A percentile compares a stretch with the other conserved stretches of the same genome.
Conservation (phyloP, 2,329 filamentous ascomycete genomes). For the Sordariomycetes sp. region DNA sequence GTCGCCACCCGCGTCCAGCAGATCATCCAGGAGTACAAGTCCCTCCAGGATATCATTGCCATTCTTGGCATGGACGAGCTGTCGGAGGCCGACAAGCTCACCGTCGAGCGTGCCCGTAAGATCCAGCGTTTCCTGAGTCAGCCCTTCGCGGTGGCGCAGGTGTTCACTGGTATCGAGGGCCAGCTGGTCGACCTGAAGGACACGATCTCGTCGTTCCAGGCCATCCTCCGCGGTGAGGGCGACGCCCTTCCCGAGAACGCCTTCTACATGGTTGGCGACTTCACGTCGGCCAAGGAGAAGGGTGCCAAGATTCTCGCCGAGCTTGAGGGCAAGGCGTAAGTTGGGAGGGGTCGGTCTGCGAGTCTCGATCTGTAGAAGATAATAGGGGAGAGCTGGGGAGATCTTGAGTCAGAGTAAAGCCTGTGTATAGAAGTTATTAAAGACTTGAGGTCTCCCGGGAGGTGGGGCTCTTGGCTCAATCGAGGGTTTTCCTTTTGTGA, state of each 20-base stretch:
- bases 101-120: constrained; percentile 99
- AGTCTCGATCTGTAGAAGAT: background rate
- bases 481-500: constrained; percentile 41
- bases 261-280: constrained; percentile 98
- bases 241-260: constrained; percentile 89
- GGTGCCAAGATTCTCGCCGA: constrained; percentile 99
- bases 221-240: constrained; percentile 88
- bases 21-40: constrained; percentile 99
- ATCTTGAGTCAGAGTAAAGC: constrained; percentile 19
- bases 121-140: constrained; percentile 99
- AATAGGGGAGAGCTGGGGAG: constrained; percentile 15
- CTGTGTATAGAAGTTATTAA: constrained; percentile 49
- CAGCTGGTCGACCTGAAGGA: constrained; percentile 97
- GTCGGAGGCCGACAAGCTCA: constrained; percentile 98
- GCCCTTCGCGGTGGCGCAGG: constrained; percentile 82
- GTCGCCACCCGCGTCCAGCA: constrained; percentile 93
- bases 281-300: constrained; percentile 87
- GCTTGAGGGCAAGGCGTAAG: constrained; percentile 54
- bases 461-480: constrained; percentile 42
- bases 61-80: constrained; percentile 99
- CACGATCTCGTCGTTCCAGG: constrained; percentile 95
- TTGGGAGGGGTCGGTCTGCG: constrained; percentile 6
- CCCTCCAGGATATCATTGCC: constrained; percentile 99
- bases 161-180: constrained; percentile 92
- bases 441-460: constrained; percentile 16